Evolutionary conservation across 768 basidiomycete species (phyloP), one percentile per base, ranked within the genome.

Genomic region (Suillus brevipes): DNA sequence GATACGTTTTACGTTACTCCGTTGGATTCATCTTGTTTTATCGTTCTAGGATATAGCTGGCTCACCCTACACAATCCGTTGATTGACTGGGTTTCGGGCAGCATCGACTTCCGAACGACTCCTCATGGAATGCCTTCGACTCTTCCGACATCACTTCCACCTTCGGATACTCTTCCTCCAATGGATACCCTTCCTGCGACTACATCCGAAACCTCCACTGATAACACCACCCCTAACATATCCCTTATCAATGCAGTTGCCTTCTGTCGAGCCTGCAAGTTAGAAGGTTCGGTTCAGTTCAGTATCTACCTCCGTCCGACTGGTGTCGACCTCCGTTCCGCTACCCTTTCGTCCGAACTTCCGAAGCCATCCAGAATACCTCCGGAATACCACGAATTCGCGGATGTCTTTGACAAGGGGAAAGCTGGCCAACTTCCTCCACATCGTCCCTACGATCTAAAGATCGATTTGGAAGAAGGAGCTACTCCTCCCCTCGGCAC

Each of bases 21-120:
- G 10, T 65, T 65, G 59, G 58, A 65, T 50, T 60, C 59, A 6
- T 34, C 42, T 13, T 65, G 64, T 38, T 20, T 16, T 6, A 14
- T 60, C 10, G 49, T 65, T 13, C 58, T 65, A 12, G 59, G 64
- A 65, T 60, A 60, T 52, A 65, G 60, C 64, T 65, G 56, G 63
- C 56, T 64, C 57, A 40, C 56, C 57, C 40, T 2, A 45, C 43
- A 45, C 43, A 45, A 45, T 45, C 43, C 43, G 1, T 45, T 45
- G 43, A 45, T 45, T 45, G 43, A 45, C 20, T 45, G 43, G 18
- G 43, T 20, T 9, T 8, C 1, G 20, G 43, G 43, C 43, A 45
- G 43, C 43, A 45, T 45, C 2, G 31, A 31, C 3, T 31, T 31
- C 43, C 8, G 43, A 3, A 45, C 8, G 8, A 45, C 8, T 0